Base-by-base conservation (phyloP, 1,139 yeast species). In the Zhuliangozyma parablackwelliae region DNA sequence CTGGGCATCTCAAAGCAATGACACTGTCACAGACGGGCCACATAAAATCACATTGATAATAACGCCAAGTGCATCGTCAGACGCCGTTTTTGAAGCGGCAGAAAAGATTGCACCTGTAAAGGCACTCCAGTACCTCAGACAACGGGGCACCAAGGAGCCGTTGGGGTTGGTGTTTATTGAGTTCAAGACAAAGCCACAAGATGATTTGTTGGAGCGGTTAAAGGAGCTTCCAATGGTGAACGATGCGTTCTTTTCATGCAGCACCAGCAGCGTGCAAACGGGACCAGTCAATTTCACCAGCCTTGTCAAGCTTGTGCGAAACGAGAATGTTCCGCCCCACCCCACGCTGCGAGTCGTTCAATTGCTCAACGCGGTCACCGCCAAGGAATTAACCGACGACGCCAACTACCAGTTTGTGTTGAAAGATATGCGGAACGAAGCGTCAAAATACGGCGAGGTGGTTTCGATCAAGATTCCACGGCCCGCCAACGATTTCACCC, bases 301-400 rank as follows among this genome's bases (percentile, higher is more conserved):
- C 1, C 55, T 71, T 34, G 51, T 49, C 34, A 46, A 56, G 21
- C 50, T 69, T 39, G 75, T 63, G 2, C 53, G 56, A 29, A 68
- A 65, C 41, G 66, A 68, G 43, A 45, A 51, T 30, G 66, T 60
- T 1, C 47, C 57, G 2, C 54, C 61, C 3, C 77, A 69, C 38
- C 59, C 64, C 3, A 59, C 58, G 35, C 76, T 87, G 50, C 69
- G 59, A 10, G 89, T 84, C 1, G 56, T 89, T 21, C 79, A 82
- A 44, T 57, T 89, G 10, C 58, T 85, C 33, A 89, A 89, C 50
- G 64, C 79, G 29, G 73, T 86, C 1, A 72, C 83, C 1, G 74
- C 82, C 1, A 77, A 76, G 37, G 95, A 87, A 42, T 59, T 84
- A 36, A 60, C 70, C 20, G 78, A 79, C 35, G 77, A 73, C 33